Conservation (phyloP, 192 early-diverging fungal species). For the Backusella liffmaniae region DNA sequence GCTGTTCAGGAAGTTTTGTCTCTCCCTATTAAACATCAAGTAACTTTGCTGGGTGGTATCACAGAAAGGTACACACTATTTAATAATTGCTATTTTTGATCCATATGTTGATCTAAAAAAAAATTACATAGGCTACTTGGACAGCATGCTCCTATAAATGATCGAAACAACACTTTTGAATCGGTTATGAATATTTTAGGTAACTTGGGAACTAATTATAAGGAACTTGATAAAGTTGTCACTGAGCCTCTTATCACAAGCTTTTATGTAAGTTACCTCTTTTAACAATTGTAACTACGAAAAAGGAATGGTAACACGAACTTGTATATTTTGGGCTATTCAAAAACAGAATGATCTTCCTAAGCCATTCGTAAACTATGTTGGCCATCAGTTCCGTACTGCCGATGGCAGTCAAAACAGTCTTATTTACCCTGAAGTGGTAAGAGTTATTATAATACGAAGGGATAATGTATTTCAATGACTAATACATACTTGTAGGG, state of each 20-base stretch:
- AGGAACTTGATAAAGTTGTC: slow-evolving; percentile 8
- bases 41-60: not conserved
- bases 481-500: not conserved
- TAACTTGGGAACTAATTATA: slow-evolving; percentile 6
- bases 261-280: slow-evolving; percentile 19
- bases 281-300: not conserved
- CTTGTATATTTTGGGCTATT: not conserved
- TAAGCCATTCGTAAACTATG: slow-evolving; percentile 25
- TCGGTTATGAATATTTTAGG: slow-evolving; percentile 15
- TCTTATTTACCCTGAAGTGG: slow-evolving; percentile 17
- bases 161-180: slow-evolving; percentile 24
- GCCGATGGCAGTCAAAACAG: slow-evolving; percentile 26
- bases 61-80: slow-evolving; percentile 8
- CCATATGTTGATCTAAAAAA: not conserved
- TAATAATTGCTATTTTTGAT: not conserved
- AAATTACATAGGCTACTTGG: not conserved
- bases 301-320: not conserved
- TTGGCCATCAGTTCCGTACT: slow-evolving; percentile 17
- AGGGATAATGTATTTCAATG: not conserved
- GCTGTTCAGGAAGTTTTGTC: slow-evolving; percentile 3
- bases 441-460: slow-evolving; percentile 8
- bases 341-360: slow-evolving; percentile 17
- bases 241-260: slow-evolving; percentile 14
- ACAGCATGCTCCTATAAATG: slow-evolving; percentile 17
- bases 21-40: slow-evolving; percentile 12